Evolutionary conservation across 2,329 filamentous ascomycete species (phyloP).

Genomic region (Colletotrichum sp.): DNA sequence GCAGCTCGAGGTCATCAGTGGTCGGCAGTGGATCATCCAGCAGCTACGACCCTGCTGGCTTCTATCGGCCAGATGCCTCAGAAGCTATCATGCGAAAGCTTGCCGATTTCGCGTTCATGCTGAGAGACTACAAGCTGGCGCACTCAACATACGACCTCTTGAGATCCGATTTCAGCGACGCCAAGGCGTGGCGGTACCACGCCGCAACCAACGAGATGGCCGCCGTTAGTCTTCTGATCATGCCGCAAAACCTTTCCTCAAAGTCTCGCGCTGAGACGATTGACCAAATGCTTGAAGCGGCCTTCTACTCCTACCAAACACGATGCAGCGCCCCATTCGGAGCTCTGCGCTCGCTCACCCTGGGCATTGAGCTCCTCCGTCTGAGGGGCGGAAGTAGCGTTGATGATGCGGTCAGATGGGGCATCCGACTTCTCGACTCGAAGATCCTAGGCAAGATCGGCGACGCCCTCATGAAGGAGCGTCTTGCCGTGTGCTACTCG

Average conservation of each 20-base stretch:
- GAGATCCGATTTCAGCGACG: conserved; percentile 86
- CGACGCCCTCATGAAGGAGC: conserved; percentile 84
- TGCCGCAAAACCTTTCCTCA: conserved; percentile 72
- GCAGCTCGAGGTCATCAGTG: conserved; percentile 64
- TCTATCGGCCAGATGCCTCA: conserved; percentile 81
- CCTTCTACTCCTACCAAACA: conserved; percentile 90
- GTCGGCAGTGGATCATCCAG: conserved; percentile 48
- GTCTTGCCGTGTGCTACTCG: conserved; percentile 83
- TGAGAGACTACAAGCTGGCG: conserved; percentile 93
- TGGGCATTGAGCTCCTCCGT: conserved; percentile 83
- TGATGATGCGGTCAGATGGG: conserved; percentile 90
- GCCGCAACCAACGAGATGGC: conserved; percentile 96
- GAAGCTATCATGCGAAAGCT: conserved; percentile 94
- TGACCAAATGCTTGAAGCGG: conserved; percentile 86
- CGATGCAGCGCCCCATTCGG: conserved; percentile 82
- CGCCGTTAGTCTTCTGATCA: conserved; percentile 81
- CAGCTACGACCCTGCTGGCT: conserved; percentile 83
- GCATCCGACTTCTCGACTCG: conserved; percentile 78
- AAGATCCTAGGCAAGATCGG: conserved; percentile 77
- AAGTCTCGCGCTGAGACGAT: conserved; percentile 83
- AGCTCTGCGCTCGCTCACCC: conserved; percentile 76
- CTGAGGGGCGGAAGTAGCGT: conserved; percentile 79
- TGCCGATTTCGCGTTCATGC: conserved; percentile 95
- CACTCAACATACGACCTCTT: conserved; percentile 92
- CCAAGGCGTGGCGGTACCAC: conserved; percentile 97